phyloP scores from a whole-genome alignment of 352 stramenopile genomes.

The Phytophthora nicotianae region DNA sequence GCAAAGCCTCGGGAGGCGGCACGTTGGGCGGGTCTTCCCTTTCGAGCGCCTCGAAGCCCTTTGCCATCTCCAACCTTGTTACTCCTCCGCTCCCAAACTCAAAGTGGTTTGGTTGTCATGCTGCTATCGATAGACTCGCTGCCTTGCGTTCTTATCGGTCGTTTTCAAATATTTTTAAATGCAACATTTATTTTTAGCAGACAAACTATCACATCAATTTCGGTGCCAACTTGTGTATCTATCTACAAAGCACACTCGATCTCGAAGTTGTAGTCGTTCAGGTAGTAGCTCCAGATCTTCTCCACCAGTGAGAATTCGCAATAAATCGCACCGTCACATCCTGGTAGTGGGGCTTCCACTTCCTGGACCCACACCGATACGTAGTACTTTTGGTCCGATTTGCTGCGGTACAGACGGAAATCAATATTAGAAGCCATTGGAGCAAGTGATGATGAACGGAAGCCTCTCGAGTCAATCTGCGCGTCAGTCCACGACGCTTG shows the following conservation, averaged over 20 bases:
- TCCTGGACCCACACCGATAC: slow-evolving; percentile 63
- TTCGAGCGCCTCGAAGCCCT: slow-evolving; percentile 26
- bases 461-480: slow-evolving; percentile 51
- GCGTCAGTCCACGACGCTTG: slow-evolving; percentile 38
- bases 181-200: slow-evolving; percentile 27
- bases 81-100: not conserved
- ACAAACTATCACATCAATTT: not conserved
- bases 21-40: slow-evolving; percentile 5
- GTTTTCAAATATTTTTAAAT: slow-evolving; percentile 13
- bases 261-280: slow-evolving; percentile 51
- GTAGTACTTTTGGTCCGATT: slow-evolving; percentile 47
- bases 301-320: slow-evolving; percentile 55
- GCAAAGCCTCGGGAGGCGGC: slow-evolving; percentile 4
- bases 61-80: slow-evolving; percentile 12
- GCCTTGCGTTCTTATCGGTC: slow-evolving; percentile 16
- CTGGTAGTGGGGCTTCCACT: slow-evolving; percentile 40
- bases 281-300: slow-evolving; percentile 58
- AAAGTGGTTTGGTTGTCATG: not conserved
- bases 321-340: slow-evolving; percentile 48
- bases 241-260: slow-evolving; percentile 35
- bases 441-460: slow-evolving; percentile 60
- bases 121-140: not conserved
- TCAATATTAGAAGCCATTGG: slow-evolving; percentile 77
- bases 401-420: slow-evolving; percentile 62
- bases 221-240: not conserved